Conservation (phyloP, 2,329 filamentous ascomycete genomes). For the Mycosphaerella sp. region DNA sequence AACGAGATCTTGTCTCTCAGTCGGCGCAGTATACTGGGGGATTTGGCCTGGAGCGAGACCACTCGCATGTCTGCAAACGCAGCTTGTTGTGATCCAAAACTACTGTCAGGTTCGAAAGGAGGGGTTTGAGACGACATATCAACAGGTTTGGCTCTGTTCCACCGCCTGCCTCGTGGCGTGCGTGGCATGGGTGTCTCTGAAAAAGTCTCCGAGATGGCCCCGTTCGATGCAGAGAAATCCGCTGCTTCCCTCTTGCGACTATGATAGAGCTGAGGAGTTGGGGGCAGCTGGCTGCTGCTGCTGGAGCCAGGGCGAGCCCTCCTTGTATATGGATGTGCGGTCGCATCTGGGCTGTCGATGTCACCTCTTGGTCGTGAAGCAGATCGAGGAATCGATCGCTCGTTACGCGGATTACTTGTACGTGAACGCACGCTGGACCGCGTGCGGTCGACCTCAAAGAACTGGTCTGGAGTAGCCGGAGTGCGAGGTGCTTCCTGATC, state of each 20-base stretch:
- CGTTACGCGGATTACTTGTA: constrained; percentile 25
- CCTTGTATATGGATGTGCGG: constrained; percentile 23
- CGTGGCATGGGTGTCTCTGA: constrained; percentile 6
- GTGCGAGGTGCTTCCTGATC: not conserved
- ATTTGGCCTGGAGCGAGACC: constrained; percentile 1
- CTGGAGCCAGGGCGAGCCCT: constrained; percentile 10
- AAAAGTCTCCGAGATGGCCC: constrained; percentile 4
- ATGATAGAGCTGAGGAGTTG: constrained; percentile 20
- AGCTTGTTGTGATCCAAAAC: not conserved
- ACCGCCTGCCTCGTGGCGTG: constrained; percentile 9
- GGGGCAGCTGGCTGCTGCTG: constrained; percentile 15
- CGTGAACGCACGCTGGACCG: constrained; percentile 3
- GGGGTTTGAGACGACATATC: not conserved
- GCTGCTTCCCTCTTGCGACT: constrained; percentile 22
- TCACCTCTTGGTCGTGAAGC: constrained; percentile 17
- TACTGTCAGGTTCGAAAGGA: not conserved
- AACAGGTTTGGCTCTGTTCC: not conserved
- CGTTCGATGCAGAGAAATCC: constrained; percentile 15
- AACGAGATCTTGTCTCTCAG: constrained; percentile 11
- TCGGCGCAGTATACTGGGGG: constrained; percentile 11
- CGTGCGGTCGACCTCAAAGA: constrained; percentile 1
- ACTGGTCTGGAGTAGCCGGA: not conserved
- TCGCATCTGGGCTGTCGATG: constrained; percentile 20
- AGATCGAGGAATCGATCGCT: constrained; percentile 23
- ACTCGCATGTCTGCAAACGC: constrained; percentile 3